phyloP scores from a whole-genome alignment of 2,329 filamentous ascomycete species.

The Myriosclerotinia curreyana region DNA sequence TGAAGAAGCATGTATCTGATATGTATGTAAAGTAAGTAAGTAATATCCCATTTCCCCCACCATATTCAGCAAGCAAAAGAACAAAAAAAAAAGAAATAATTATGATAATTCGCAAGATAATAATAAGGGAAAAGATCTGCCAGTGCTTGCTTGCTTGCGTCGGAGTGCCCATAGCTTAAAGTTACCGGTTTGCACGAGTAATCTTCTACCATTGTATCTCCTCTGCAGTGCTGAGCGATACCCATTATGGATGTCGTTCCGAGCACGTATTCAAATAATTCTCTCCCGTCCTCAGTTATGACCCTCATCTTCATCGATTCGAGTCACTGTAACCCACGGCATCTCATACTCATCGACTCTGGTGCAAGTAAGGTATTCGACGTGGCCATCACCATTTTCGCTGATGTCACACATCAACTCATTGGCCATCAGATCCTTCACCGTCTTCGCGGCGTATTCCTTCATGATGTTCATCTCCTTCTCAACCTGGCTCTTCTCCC shows the following conservation, averaged over 20 bases:
- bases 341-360: slow-evolving; percentile 29
- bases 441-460: slow-evolving; percentile 25
- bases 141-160: not conserved
- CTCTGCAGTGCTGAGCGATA: not conserved
- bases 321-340: slow-evolving; percentile 26
- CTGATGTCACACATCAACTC: slow-evolving; percentile 29
- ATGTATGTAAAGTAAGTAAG: slow-evolving; percentile 12
- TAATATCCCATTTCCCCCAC: not conserved
- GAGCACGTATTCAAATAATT: not conserved
- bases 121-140: not conserved
- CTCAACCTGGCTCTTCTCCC: slow-evolving; percentile 20
- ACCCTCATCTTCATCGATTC: not conserved
- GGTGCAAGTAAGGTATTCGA: slow-evolving; percentile 33
- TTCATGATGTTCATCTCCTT: slow-evolving; percentile 31
- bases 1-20: slow-evolving; percentile 11
- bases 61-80: not conserved
- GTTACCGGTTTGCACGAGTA: not conserved
- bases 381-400: slow-evolving; percentile 16
- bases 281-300: not conserved
- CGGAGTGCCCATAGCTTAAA: not conserved
- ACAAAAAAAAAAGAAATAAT: not conserved
- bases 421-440: slow-evolving; percentile 28
- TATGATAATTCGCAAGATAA: slow-evolving; percentile 7
- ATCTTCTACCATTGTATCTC: not conserved
- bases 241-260: too few relatives aligned